phyloP scores from a whole-genome alignment of 768 basidiomycete species.

The Postia placenta region DNA sequence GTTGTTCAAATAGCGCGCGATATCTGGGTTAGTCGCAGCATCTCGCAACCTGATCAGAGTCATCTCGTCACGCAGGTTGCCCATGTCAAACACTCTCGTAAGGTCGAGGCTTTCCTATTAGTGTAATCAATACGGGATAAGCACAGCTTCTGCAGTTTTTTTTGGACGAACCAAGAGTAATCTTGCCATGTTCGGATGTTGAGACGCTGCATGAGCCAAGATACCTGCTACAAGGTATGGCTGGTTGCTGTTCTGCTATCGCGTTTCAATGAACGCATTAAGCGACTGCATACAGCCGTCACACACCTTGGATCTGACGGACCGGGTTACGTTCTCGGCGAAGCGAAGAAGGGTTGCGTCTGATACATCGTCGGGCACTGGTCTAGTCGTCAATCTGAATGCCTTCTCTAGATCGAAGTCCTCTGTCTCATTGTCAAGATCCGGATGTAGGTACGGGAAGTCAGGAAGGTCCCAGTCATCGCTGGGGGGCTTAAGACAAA shows the following conservation, averaged over 20 bases:
- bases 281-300: background rate
- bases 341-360: slow-evolving; percentile 47
- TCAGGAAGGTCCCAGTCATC: slow-evolving; percentile 77
- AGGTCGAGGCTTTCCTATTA: slow-evolving; percentile 55
- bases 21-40: slow-evolving; percentile 58
- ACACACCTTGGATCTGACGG: slow-evolving; percentile 53
- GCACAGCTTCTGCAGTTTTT: background rate
- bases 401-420: slow-evolving; percentile 56
- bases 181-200: slow-evolving; percentile 42
- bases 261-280: background rate
- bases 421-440: slow-evolving; percentile 44
- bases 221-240: slow-evolving; percentile 57
- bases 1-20: slow-evolving; percentile 47
- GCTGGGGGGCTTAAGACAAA: slow-evolving; percentile 70
- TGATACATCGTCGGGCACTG: slow-evolving; percentile 52
- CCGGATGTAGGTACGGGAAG: slow-evolving; percentile 66
- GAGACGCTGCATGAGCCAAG: slow-evolving; percentile 59
- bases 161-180: slow-evolving; percentile 39
- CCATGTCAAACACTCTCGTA: slow-evolving; percentile 44
- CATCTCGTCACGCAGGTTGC: slow-evolving; percentile 46
- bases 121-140: background rate
- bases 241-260: slow-evolving; percentile 44
- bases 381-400: slow-evolving; percentile 45
- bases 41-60: slow-evolving; percentile 54
- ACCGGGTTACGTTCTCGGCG: slow-evolving; percentile 47